Evolutionary conservation across 345 rosid genomes (phyloP).

Genomic region (Jatropha curcas): DNA sequence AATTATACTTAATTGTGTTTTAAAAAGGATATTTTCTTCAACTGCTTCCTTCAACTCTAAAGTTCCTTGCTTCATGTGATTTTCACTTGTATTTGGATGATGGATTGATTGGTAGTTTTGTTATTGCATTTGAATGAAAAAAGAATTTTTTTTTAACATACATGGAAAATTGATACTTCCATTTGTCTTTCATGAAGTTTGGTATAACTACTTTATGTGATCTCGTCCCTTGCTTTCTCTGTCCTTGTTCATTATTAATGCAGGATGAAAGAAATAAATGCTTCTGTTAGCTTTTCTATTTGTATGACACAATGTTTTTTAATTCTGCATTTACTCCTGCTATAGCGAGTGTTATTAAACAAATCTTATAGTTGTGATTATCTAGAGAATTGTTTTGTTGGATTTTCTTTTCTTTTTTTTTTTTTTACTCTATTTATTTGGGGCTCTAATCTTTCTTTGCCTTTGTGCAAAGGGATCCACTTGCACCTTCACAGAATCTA

Average conservation of each 20-base stretch:
- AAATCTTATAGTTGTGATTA: background rate
- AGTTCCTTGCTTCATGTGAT: background rate
- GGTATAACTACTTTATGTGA: background rate
- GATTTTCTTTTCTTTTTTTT: too few relatives aligned
- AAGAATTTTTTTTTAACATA: too few relatives aligned
- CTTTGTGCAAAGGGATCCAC: slow-evolving; percentile 74
- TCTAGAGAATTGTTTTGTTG: background rate
- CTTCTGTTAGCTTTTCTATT: background rate
- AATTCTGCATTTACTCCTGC: background rate
- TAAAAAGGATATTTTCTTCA: too few relatives aligned
- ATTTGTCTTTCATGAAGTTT: background rate
- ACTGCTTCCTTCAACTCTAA: background rate
- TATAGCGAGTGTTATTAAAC: background rate
- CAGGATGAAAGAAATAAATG: background rate
- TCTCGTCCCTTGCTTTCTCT: too few relatives aligned
- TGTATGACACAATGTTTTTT: background rate
- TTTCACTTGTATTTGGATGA: background rate
- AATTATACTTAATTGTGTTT: too few relatives aligned
- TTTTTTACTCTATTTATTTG: background rate
- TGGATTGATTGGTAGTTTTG: background rate
- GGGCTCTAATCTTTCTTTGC: slow-evolving; percentile 10
- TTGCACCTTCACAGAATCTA: slow-evolving; percentile 83
- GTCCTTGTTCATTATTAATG: too few relatives aligned
- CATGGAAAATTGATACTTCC: too few relatives aligned
- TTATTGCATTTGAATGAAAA: background rate